These are phyloP conservation scores for Alternaria hordeiaustralica DNA, from an alignment of 2,329 filamentous ascomycete species.

Conservation along the genomic window DNA sequence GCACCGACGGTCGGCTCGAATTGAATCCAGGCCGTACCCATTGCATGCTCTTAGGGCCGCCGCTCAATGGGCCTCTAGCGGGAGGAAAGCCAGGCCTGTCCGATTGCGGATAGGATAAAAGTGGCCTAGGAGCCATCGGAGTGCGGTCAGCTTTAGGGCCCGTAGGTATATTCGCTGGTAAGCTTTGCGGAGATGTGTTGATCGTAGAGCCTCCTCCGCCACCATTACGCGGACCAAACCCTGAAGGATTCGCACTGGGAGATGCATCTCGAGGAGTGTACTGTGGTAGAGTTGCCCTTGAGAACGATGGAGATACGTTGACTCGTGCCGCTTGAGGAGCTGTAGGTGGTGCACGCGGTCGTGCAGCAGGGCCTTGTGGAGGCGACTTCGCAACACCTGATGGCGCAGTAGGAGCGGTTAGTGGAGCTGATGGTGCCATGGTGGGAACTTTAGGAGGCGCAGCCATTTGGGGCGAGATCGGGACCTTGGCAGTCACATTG, in stretches of 20 bases:
- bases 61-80: conserved; percentile 42
- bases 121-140: conserved; percentile 38
- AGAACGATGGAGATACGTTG: conserved; percentile 44
- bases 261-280: conserved; percentile 38
- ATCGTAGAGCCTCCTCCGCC: conserved; percentile 26
- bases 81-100: conserved; percentile 37
- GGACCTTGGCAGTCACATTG: conserved; percentile 21
- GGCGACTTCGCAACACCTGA: conserved; percentile 34
- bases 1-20: conserved; percentile 44
- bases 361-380: conserved; percentile 38
- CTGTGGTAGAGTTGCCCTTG: conserved; percentile 33
- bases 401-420: conserved; percentile 7
- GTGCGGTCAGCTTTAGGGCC: conserved; percentile 49
- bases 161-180: conserved; percentile 48
- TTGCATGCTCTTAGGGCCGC: conserved; percentile 48
- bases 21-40: conserved; percentile 53
- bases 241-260: conserved; percentile 32
- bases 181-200: conserved; percentile 46
- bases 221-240: conserved; percentile 32
- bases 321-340: conserved; percentile 43
- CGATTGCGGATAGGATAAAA: conserved; percentile 37
- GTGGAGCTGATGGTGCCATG: conserved; percentile 6
- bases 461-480: conserved; percentile 11
- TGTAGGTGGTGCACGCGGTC: conserved; percentile 37
- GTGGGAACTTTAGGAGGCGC: conserved; percentile 10